Base-by-base conservation (phyloP, 2,329 filamentous ascomycete species). In the Metarhizium humberi region DNA sequence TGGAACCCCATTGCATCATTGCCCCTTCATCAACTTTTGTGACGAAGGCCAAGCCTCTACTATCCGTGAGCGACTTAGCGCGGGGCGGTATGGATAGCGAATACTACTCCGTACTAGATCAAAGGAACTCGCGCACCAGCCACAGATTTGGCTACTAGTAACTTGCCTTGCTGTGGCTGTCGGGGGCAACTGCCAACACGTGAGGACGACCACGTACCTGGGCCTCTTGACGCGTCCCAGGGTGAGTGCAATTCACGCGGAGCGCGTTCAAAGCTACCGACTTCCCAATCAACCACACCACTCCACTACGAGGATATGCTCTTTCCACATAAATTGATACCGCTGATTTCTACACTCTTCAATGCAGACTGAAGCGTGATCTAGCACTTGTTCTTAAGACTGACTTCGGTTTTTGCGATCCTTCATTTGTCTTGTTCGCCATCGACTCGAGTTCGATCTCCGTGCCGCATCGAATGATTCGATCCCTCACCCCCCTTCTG, bases 161-260 rank as follows among this genome's bases (percentile, higher is more conserved):
- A 25, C 25, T 25, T 25, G 3, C 1, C 25, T 25, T 25, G 25
- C 25, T 25, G 25, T 25, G 25, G 25, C 25, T 25, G 25, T 4
- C 25, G 3, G 25, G 25, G 25, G 25, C 25, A 25, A 25, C 25
- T 25, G 40, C 14, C 40, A 43, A 43, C 40, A 43, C 40, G n/a
- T 18, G 40, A 18, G 40, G 10, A 14, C 14, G 16, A 30, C 16
- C n/a, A 36, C 25, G 25, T 25, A 25, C 32, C 7, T 11, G 32
- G 20, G 18, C 52, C 42, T 2, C 40, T 38, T 14, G 59, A 63
- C 62, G 63, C 63, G 60, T 56, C 54, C 53, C 55, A 49, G 32
- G 14, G 4, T 5, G 13, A 40, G 13, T 5, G 14, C 38, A 59
- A 66, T 63, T 60, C 55, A 68, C 67, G 67, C 68, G 68, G 60